Base-by-base conservation (phyloP, 257 asterid genomes). In the Salvia splendens region DNA sequence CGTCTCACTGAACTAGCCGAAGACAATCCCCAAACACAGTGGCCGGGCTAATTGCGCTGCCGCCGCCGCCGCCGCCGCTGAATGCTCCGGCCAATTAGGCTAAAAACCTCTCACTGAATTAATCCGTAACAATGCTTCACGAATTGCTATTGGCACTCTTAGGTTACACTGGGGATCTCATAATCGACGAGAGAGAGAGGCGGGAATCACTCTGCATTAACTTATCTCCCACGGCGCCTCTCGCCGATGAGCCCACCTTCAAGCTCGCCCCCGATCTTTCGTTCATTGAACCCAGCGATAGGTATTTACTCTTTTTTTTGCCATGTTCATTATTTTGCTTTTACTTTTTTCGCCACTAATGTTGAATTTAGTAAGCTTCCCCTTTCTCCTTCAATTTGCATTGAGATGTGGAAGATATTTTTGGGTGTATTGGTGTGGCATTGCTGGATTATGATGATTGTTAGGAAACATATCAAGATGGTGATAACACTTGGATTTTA, bases 91-190 rank as follows among this genome's bases (percentile, higher is more conserved):
- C 15, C 8, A 32, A 8, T 38, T n/a, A 38, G 16, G 48, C 17
- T 9, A 6, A 16, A 12, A 20, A 61, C 33, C 33, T 56, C 6
- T 52, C 36, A 15, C 68, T 20, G 65, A 62, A 57, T 69, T 54
- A 33, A 24, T 17, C 54, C 9, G 46, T 47, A 38, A 71, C 53
- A 70, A 93, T 90, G 99, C 84, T 94, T 46, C 99, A 94, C 89
- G 99, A 94, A 76, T 75, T 94, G 74, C 84, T 94, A 53, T 28
- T 91, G 64, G 88, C 96, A 30, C 91, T 94, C 14, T 45, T 94
- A 15, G 99, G 99, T 80, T 87, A 84, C 88, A 94, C 98, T 50
- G 98, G 99, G 60, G 98, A 91, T 80, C 96, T 94, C 81, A 89
- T 94, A 43, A 82, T 91, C 82, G 99, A 94, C 78, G 81, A 77